phyloP scores from a whole-genome alignment of 129 eudicot genomes.

The Chrysanthemum seticuspe region DNA sequence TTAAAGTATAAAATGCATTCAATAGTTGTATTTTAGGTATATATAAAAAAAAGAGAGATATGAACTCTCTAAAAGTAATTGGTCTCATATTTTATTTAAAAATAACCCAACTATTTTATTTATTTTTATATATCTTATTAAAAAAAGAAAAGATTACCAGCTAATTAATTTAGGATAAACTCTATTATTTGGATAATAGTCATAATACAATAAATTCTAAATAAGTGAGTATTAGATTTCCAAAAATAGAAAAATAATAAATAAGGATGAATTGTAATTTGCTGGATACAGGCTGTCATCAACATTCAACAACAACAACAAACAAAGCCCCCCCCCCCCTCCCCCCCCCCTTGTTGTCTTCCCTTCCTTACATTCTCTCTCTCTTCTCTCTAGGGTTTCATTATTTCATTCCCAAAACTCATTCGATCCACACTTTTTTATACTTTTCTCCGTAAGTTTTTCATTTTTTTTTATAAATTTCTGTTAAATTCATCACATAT shows the following conservation, averaged over 20 bases:
- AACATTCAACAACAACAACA: conserved; percentile 45
- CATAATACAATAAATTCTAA: no score
- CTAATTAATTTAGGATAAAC: no score
- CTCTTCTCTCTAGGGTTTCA: conserved; percentile 27
- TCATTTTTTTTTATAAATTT: conserved; percentile 22
- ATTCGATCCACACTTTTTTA: conserved; percentile 18
- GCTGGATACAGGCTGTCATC: conserved; percentile 99
- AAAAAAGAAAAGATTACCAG: no score
- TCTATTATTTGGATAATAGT: no score
- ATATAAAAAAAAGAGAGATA: no score
- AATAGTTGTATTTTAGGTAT: no score
- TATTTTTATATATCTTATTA: no score
- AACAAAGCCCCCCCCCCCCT: conserved; percentile 34
- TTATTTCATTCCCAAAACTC: conserved; percentile 20
- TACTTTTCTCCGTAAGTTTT: conserved; percentile 26
- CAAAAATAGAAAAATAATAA: background rate
- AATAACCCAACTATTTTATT: no score
- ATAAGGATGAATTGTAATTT: conserved; percentile 37
- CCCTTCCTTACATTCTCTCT: conserved; percentile 30
- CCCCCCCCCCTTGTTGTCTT: conserved; percentile 30
- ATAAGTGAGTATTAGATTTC: background rate
- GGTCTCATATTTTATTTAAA: no score
- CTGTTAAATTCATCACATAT: conserved; percentile 11
- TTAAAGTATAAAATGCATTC: no score
- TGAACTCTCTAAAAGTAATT: no score